Conservation (phyloP, 2,329 filamentous ascomycete species). For the Colletotrichum sp. region DNA sequence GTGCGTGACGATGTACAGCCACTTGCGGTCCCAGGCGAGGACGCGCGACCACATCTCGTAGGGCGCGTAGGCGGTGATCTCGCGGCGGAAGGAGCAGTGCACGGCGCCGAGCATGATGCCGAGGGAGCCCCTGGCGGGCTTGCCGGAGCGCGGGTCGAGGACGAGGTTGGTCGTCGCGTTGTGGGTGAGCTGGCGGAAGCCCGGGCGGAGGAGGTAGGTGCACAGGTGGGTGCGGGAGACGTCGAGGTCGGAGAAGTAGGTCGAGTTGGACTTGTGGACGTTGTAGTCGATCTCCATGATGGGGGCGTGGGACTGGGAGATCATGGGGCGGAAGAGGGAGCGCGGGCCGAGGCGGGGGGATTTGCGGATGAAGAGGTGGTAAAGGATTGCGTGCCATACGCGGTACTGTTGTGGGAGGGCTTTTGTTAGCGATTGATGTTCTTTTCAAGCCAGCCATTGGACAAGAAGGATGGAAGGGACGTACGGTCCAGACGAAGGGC, state of each 20-base stretch:
- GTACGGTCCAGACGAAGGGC: conserved; percentile 78
- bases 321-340: conserved; percentile 75
- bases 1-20: conserved; percentile 78
- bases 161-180: conserved; percentile 58
- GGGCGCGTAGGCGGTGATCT: conserved; percentile 71
- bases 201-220: conserved; percentile 67
- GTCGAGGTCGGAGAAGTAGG: conserved; percentile 88
- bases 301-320: conserved; percentile 70
- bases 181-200: conserved; percentile 55
- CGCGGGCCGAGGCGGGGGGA: conserved; percentile 57
- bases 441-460: too few relatives aligned
- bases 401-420: too few relatives aligned
- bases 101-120: conserved; percentile 75
- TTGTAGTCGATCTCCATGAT: conserved; percentile 87
- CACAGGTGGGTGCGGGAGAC: conserved; percentile 82
- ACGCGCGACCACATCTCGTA: conserved; percentile 79
- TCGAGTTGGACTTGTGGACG: conserved; percentile 81
- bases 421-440: too few relatives aligned
- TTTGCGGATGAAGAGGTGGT: conserved; percentile 57
- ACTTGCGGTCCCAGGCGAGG: conserved; percentile 80
- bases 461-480: too few relatives aligned
- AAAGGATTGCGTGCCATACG: conserved; percentile 61
- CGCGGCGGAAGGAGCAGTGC: conserved; percentile 74
- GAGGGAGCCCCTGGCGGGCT: conserved; percentile 57
- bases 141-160: conserved; percentile 49